Evolutionary conservation across 129 eudicot species (phyloP), one percentile per base, ranked within the genome.

Genomic region (Pseudognaphalium luteoalbum): DNA sequence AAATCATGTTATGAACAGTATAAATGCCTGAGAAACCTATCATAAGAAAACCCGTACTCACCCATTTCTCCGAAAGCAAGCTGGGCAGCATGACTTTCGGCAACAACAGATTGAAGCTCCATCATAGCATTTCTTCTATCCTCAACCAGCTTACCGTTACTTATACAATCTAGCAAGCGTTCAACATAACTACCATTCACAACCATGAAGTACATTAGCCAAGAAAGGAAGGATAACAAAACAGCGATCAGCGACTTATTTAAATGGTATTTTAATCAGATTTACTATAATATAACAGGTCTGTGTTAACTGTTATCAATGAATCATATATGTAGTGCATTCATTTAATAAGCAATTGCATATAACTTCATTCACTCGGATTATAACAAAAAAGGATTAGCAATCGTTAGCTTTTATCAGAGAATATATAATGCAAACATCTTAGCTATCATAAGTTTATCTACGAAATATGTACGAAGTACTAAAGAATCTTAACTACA

Each of bases 61-160:
- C 97, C 98, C 90, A 89, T 91, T 64, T 91, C 98, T 69, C 97
- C 98, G 84, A 94, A 94, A 66, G 98, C 97, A 77, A 94, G 77
- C 83, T 94, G 98, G 22, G 97, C 91, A 50, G 93, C 89, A 78
- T 78, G 85, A 81, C 88, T 94, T 84, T 94, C 98, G 64, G 97
- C 91, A 33, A 94, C 96, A 80, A 94, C 91, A 37, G 92, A 86
- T 78, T 91, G 98, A 77, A 94, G 96, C 78, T 94, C 98, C 22
- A 77, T 81, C 85, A 94, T 85, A 11, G 97, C 96, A 87, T 63
- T 86, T 83, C 98, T 89, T 81, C 97, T 91, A 78, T 94, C 97
- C 42, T 91, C 98, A 52, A 96, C 78, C 64, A 91, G 87, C 68
- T 79, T 83, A 64, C 97, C 97, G 28, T 94, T 94, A 86, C 89